These are phyloP conservation scores for Candida caryicola DNA, from an alignment of 805 yeast species.

Conservation along the genomic window DNA sequence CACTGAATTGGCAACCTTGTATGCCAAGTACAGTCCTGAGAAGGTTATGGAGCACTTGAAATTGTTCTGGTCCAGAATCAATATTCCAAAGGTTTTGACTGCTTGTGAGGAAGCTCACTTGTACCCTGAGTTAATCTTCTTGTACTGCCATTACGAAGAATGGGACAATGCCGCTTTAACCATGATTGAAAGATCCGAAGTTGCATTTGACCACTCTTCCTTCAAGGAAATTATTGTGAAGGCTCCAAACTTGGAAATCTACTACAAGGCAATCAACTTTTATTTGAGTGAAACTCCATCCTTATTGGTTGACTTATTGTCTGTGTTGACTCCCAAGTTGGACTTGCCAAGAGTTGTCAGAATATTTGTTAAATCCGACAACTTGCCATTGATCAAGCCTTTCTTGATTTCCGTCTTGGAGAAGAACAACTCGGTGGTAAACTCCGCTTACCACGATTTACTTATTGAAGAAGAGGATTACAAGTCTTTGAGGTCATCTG, in stretches of 20 bases:
- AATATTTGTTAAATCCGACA: slow-evolving; percentile 92
- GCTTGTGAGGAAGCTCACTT: slow-evolving; percentile 92
- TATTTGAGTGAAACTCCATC: slow-evolving; percentile 91
- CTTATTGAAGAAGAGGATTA: slow-evolving; percentile 96
- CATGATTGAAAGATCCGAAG: slow-evolving; percentile 92
- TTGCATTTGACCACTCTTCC: slow-evolving; percentile 88
- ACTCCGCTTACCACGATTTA: slow-evolving; percentile 91
- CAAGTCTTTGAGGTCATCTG: slow-evolving; percentile 81
- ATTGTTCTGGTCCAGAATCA: slow-evolving; percentile 96
- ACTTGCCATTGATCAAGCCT: slow-evolving; percentile 93
- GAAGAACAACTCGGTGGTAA: slow-evolving; percentile 87
- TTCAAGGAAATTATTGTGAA: slow-evolving; percentile 94
- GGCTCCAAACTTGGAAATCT: slow-evolving; percentile 93
- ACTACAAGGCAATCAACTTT: slow-evolving; percentile 95
- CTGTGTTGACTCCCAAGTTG: slow-evolving; percentile 81
- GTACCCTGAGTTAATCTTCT: slow-evolving; percentile 94
- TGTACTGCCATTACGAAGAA: slow-evolving; percentile 97
- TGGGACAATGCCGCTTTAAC: slow-evolving; percentile 98
- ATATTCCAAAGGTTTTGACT: slow-evolving; percentile 93
- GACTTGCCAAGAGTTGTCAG: slow-evolving; percentile 94
- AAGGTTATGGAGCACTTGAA: slow-evolving; percentile 95
- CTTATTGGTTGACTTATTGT: slow-evolving; percentile 77
- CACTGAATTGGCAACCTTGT: slow-evolving; percentile 88
- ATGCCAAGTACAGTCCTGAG: slow-evolving; percentile 85
- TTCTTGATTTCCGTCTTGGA: slow-evolving; percentile 88